Conservation (phyloP, 208 protist genomes). For the Trypanosoma brucei region DNA sequence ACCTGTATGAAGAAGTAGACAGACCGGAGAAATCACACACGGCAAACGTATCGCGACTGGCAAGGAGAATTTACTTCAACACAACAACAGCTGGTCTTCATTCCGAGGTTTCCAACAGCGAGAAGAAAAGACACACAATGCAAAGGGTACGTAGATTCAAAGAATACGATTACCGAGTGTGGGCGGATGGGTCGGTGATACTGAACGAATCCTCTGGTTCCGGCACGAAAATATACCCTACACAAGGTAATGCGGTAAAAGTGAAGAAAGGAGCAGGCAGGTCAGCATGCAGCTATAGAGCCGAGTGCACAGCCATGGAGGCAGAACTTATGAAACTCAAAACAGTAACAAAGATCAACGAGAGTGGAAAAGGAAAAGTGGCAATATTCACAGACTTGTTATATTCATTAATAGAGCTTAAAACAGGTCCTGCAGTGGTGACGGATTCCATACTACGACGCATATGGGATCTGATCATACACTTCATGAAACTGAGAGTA, state of each 20-base stretch:
- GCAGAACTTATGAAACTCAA: slow-evolving; percentile 1
- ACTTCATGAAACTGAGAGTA: too few relatives aligned
- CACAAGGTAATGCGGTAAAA: background rate
- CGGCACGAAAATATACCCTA: background rate
- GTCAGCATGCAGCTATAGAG: background rate
- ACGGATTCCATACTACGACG: background rate
- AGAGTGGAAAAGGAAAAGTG: background rate
- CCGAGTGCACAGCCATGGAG: slow-evolving; percentile 12
- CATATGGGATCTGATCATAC: too few relatives aligned
- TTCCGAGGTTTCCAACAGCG: too few relatives aligned
- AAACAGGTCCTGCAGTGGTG: background rate
- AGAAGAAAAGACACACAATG: too few relatives aligned
- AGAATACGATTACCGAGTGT: too few relatives aligned
- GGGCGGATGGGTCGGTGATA: too few relatives aligned
- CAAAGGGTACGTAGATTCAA: too few relatives aligned
- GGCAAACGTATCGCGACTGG: too few relatives aligned
- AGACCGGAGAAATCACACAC: too few relatives aligned
- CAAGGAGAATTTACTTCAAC: too few relatives aligned
- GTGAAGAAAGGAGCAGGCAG: slow-evolving; percentile 2
- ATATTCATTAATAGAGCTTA: background rate
- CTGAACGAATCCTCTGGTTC: background rate
- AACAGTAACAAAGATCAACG: background rate
- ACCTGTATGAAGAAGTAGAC: background rate
- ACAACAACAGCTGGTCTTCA: too few relatives aligned
- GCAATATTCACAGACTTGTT: background rate